Percentiles rank a stretch among this genome's conserved stretches.
Evolutionary conservation across 352 stramenopile species (phyloP).

Genomic region (Pythium myriotylum): DNA sequence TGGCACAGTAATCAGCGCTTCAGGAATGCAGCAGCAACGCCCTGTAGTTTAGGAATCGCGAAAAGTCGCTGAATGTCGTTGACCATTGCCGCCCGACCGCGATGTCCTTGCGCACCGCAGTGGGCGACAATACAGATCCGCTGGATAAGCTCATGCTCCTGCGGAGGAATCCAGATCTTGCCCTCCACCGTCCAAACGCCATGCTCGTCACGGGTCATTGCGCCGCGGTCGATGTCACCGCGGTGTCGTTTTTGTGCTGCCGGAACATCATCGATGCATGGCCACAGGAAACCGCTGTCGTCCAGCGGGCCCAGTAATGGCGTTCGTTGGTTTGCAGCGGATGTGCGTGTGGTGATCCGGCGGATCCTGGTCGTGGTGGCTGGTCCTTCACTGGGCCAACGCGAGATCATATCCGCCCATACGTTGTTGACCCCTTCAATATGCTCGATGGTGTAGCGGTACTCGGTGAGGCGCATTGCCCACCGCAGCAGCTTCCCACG

Average conservation of each 20-base stretch:
- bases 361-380: background rate
- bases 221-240: no score
- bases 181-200: no score
- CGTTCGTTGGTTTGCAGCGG: no score
- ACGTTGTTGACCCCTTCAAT: slow-evolving; percentile 22
- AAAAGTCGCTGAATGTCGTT: slow-evolving; percentile 3
- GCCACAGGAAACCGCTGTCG: slow-evolving; percentile 15
- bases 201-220: no score
- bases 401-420: slow-evolving; percentile 31
- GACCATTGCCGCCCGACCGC: slow-evolving; percentile 5
- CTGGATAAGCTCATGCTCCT: slow-evolving; percentile 13
- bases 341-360: no score
- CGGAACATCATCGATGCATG: background rate
- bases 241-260: slow-evolving; percentile 1
- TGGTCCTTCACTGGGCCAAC: slow-evolving; percentile 11
- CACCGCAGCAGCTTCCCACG: slow-evolving; percentile 31
- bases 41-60: background rate
- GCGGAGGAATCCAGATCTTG: slow-evolving; percentile 13
- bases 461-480: slow-evolving; percentile 8
- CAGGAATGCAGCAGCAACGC: slow-evolving; percentile 3
- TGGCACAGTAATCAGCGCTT: slow-evolving; percentile 10
- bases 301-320: background rate
- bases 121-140: slow-evolving; percentile 10
- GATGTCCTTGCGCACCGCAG: slow-evolving; percentile 4
- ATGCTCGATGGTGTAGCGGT: slow-evolving; percentile 21